Evolutionary conservation across 2,329 filamentous ascomycete genomes (phyloP).

Genomic region (Aspergillus sp.): DNA sequence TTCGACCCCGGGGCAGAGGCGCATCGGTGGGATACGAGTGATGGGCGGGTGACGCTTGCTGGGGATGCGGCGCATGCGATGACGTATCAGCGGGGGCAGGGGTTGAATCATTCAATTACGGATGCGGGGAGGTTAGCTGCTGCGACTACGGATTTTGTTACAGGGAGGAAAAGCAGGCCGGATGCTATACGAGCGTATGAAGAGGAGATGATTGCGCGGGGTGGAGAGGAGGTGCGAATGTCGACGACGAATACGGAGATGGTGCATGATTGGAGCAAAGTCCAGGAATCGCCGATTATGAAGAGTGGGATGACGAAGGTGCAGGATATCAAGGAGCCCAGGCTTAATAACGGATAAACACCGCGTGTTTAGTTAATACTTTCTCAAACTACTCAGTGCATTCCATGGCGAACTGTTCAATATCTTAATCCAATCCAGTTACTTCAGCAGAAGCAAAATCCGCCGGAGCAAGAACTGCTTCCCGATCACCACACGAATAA

Average conservation of each 20-base stretch:
- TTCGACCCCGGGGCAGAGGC: slow-evolving; percentile 14
- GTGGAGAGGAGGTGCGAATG: slow-evolving; percentile 45
- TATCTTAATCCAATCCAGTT: not conserved
- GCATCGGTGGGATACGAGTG: slow-evolving; percentile 22
- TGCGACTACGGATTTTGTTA: slow-evolving; percentile 13
- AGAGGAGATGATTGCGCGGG: slow-evolving; percentile 41
- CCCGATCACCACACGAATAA: slow-evolving; percentile 44
- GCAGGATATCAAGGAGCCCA: not conserved
- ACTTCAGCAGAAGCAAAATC: slow-evolving; percentile 40
- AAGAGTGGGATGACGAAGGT: slow-evolving; percentile 12
- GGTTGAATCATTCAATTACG: slow-evolving; percentile 54
- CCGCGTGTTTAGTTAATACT: too few relatives aligned
- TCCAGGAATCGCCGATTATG: slow-evolving; percentile 20
- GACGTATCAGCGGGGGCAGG: slow-evolving; percentile 59
- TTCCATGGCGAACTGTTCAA: not conserved
- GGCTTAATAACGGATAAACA: too few relatives aligned
- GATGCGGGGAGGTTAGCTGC: slow-evolving; percentile 23
- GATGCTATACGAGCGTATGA: slow-evolving; percentile 29
- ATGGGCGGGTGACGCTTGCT: slow-evolving; percentile 46
- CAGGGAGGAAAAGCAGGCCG: slow-evolving; percentile 8
- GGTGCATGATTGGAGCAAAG: slow-evolving; percentile 44
- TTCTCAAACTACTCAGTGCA: too few relatives aligned
- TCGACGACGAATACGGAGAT: slow-evolving; percentile 47
- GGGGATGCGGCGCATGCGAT: slow-evolving; percentile 63
- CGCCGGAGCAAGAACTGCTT: slow-evolving; percentile 42